Conservation (phyloP, 2,329 filamentous ascomycete species). For the Chrysosphaeria jannelii region DNA sequence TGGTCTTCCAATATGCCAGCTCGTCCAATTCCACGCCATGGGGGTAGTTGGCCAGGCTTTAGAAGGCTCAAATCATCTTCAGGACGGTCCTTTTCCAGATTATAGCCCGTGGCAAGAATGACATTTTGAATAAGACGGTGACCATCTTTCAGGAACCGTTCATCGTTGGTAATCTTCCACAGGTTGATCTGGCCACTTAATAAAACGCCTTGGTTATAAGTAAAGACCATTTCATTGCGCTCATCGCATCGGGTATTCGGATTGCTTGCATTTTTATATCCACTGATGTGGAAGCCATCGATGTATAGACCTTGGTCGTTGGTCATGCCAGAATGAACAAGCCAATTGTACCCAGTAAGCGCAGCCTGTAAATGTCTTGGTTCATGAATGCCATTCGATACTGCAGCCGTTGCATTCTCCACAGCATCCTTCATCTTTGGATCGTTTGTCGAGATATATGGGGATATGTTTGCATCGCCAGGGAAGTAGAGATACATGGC, state of each 20-base stretch:
- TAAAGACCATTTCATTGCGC: conserved; percentile 72
- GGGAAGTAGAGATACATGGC: conserved; percentile 79
- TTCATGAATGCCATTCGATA: conserved; percentile 13
- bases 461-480: conserved; percentile 43
- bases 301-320: conserved; percentile 45
- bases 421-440: conserved; percentile 1
- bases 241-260: conserved; percentile 48
- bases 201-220: conserved; percentile 83
- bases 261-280: conserved; percentile 24
- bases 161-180: conserved; percentile 48
- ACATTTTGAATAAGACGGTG: conserved; percentile 47
- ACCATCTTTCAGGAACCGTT: conserved; percentile 44
- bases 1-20: conserved; percentile 57
- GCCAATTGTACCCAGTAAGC: conserved; percentile 52
- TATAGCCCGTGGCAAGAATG: conserved; percentile 53
- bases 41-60: conserved; percentile 12
- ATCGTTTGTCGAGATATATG: conserved; percentile 17
- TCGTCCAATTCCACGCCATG: conserved; percentile 49
- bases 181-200: conserved; percentile 55
- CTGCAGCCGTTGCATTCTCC: conserved; percentile 1
- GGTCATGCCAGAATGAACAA: conserved; percentile 52
- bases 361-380: conserved; percentile 42
- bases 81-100: conserved; percentile 12
- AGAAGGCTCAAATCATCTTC: conserved; percentile 11
- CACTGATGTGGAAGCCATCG: conserved; percentile 67